These are phyloP conservation scores for Tricholoma hemisulphureum DNA, from an alignment of 768 basidiomycete species.

Conservation along the genomic window DNA sequence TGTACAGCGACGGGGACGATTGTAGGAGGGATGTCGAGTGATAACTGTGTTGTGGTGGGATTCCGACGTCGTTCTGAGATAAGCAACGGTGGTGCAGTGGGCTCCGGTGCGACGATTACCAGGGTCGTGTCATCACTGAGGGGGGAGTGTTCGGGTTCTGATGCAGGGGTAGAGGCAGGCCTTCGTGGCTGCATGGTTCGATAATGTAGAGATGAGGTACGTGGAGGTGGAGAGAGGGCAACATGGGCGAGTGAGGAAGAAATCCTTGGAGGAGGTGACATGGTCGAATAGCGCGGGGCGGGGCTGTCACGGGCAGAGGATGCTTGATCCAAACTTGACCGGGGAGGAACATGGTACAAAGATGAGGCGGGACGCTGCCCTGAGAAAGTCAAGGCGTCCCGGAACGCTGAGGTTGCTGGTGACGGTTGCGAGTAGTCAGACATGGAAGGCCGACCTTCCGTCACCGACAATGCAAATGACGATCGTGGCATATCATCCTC, in stretches of 20 bases:
- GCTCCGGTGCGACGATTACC: constrained; percentile 41
- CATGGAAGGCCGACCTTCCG: constrained; percentile 51
- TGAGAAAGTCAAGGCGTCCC: constrained; percentile 48
- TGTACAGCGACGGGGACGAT: constrained; percentile 46
- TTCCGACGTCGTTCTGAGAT: constrained; percentile 31
- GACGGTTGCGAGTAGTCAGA: constrained; percentile 72
- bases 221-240: constrained; percentile 59
- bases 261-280: constrained; percentile 61
- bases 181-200: constrained; percentile 13
- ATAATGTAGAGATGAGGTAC: constrained; percentile 34
- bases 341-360: constrained; percentile 25
- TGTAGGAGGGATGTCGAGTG: constrained; percentile 47
- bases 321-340: constrained; percentile 26
- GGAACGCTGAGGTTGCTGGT: constrained; percentile 80
- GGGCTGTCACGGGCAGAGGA: constrained; percentile 24
- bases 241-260: constrained; percentile 60
- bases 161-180: constrained; percentile 20
- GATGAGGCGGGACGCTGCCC: constrained; percentile 21
- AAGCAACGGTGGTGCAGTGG: constrained; percentile 43
- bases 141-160: constrained; percentile 19
- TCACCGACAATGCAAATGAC: constrained; percentile 52
- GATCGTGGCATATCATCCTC: constrained; percentile 37
- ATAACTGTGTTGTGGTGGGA: constrained; percentile 26
- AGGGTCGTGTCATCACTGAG: constrained; percentile 29
- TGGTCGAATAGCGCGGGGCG: constrained; percentile 35